Conservation (phyloP, 2,329 filamentous ascomycete genomes). For the Ascochyta clinopodiicola region DNA sequence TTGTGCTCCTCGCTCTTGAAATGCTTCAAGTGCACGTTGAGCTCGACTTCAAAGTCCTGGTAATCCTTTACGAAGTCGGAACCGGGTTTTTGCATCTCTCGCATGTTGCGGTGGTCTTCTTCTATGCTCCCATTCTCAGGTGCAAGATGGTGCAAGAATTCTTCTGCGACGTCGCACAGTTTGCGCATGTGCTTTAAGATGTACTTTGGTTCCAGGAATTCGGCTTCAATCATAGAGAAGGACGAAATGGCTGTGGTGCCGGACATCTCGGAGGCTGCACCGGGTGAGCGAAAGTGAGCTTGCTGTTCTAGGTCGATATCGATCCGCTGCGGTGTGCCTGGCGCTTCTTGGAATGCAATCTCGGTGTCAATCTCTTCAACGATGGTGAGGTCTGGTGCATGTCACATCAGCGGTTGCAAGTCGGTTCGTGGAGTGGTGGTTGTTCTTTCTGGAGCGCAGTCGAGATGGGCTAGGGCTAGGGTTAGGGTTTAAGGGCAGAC, state of each 20-base stretch:
- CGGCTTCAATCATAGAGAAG: slow-evolving; percentile 53
- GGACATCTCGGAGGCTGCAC: slow-evolving; percentile 52
- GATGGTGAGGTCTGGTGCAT: slow-evolving; percentile 38
- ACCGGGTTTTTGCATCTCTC: slow-evolving; percentile 41
- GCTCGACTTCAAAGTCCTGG: slow-evolving; percentile 39
- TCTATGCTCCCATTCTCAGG: slow-evolving; percentile 32
- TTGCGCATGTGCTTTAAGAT: slow-evolving; percentile 52
- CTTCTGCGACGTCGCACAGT: slow-evolving; percentile 39
- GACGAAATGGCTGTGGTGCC: slow-evolving; percentile 57
- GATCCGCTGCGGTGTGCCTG: slow-evolving; percentile 31
- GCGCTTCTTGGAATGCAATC: slow-evolving; percentile 27
- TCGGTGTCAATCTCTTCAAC: slow-evolving; percentile 43
- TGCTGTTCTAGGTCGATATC: slow-evolving; percentile 16
- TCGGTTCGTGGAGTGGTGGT: not conserved
- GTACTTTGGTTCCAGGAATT: slow-evolving; percentile 50
- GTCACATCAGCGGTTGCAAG: slow-evolving; percentile 19
- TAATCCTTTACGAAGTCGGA: slow-evolving; percentile 51
- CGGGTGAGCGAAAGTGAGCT: slow-evolving; percentile 39
- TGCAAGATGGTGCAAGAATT: slow-evolving; percentile 41
- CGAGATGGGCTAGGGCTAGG: slow-evolving; percentile 2
- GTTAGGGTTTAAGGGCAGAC: slow-evolving; percentile 19
- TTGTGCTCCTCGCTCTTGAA: slow-evolving; percentile 48
- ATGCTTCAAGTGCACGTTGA: slow-evolving; percentile 45
- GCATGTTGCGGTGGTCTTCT: slow-evolving; percentile 32
- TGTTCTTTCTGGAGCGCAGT: not conserved